Evolutionary conservation across 257 asterid species (phyloP), one percentile per base, ranked within the genome.

Genomic region (Primulina eburnea): DNA sequence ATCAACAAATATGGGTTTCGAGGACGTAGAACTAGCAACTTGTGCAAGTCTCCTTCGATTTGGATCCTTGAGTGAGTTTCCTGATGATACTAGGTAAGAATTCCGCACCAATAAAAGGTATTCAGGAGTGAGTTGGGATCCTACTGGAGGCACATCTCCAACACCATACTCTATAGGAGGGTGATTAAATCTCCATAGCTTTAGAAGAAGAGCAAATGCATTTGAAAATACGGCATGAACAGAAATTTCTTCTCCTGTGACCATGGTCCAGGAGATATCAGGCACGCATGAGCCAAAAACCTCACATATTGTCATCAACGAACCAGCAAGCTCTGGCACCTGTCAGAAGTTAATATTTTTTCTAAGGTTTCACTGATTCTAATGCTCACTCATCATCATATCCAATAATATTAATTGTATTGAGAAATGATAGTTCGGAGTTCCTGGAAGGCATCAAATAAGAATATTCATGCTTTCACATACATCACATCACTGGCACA

Each of bases 321-420:
- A 87, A 66, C 90, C 83, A 66, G 97, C 99, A 72, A 93, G 96
- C 79, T 89, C 95, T 20, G 99, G 99, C 67, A 93, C 99, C 99
- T 93, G 87, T 59, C 60, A 68, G 77, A 75, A 60, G 43, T 64
- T 40, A 28, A 66, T 35, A 38, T 69, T 8, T 43, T 2, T 6
- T 6, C 1, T 70, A 55, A 75, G 68, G 20, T 73, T 11, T 17
- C 37, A 17, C 16, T 55, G 28, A 61, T 60, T 32, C 55, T 24
- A 17, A 38, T 30, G 10, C 47, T 55, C 33, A 26, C 50, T 53
- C 73, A 56, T 14, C 4, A 57, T 32, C 29, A 21, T 21, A 26
- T 32, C 8, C 47, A n/a, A 6, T 18, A n/a, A 30, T 61, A 32
- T 32, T 65, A 60, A 30, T 58, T 10, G 52, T 40, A 40, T 10